Conservation (phyloP, 768 basidiomycete species). For the Lepiota subincarnata region DNA sequence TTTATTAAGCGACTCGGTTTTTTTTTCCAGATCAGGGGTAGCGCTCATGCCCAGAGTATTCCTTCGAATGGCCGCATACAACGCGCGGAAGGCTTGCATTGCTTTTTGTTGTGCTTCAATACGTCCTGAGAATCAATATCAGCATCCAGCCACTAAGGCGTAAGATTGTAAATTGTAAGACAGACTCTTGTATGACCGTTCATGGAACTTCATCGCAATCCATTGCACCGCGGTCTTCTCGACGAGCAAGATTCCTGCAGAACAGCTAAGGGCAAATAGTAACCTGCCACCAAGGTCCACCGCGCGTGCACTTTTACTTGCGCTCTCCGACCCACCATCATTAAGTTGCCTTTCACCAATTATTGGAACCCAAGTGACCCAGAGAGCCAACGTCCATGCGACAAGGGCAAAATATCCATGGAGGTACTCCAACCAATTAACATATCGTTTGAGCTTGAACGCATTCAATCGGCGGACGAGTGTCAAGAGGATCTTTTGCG, state of each 20-base stretch:
- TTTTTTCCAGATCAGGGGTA: neutral
- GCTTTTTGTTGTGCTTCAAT: constrained; percentile 1
- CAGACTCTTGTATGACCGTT: constrained; percentile 2
- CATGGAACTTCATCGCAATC: constrained; percentile 5
- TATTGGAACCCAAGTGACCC: constrained; percentile 5
- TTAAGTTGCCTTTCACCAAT: neutral
- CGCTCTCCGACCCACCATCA: neutral
- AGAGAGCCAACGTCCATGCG: constrained; percentile 1
- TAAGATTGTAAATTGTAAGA: neutral
- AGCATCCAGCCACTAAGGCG: neutral
- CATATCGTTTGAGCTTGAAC: constrained; percentile 2
- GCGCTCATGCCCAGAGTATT: neutral
- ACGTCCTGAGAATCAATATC: neutral
- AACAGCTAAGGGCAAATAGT: neutral
- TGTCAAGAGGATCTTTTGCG: neutral
- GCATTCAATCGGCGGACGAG: neutral
- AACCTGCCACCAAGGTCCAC: constrained; percentile 2
- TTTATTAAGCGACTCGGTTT: neutral
- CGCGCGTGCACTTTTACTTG: neutral
- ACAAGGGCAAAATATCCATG: constrained; percentile 2
- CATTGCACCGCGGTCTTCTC: constrained; percentile 3
- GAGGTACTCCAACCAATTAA: constrained; percentile 6
- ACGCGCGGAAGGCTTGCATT: neutral
- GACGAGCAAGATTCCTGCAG: neutral
- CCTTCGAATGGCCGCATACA: neutral